Evolutionary conservation across 306 rosid genomes (phyloP).

Genomic region (Quercus parvula): DNA sequence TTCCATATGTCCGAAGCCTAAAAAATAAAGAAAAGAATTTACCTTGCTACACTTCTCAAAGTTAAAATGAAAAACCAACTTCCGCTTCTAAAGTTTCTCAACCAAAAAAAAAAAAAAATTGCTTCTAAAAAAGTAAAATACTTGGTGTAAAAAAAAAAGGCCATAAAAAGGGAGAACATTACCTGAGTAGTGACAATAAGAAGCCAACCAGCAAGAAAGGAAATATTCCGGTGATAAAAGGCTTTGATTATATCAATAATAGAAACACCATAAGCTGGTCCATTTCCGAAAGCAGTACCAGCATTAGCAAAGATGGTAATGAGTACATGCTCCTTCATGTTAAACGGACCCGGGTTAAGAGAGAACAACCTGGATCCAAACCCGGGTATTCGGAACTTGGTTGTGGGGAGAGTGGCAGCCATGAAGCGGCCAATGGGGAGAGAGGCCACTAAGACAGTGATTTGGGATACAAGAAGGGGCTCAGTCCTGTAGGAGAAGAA

Average conservation of each 20-base stretch:
- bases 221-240: slow-evolving; percentile 50
- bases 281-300: slow-evolving; percentile 60
- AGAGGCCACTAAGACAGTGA: slow-evolving; percentile 54
- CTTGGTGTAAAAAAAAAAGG: too few species aligned
- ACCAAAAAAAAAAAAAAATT: background rate
- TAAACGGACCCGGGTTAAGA: slow-evolving; percentile 70
- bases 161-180: background rate
- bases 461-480: slow-evolving; percentile 58
- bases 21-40: too few species aligned
- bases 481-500: slow-evolving; percentile 77
- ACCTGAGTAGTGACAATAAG: slow-evolving; percentile 72
- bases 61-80: too few species aligned
- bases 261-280: slow-evolving; percentile 60
- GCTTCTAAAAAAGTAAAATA: background rate
- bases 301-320: slow-evolving; percentile 81
- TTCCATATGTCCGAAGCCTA: too few species aligned
- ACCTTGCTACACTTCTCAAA: too few species aligned
- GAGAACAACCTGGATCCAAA: slow-evolving; percentile 28
- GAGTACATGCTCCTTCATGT: slow-evolving; percentile 81
- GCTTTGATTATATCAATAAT: slow-evolving; percentile 62
- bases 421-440: slow-evolving; percentile 74
- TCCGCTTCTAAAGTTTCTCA: too few species aligned
- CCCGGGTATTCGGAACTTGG: slow-evolving; percentile 43
- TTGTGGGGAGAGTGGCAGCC: slow-evolving; percentile 43
- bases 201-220: slow-evolving; percentile 61